Conservation (phyloP, 441 rosid species). For the Gossypium lobatum region DNA sequence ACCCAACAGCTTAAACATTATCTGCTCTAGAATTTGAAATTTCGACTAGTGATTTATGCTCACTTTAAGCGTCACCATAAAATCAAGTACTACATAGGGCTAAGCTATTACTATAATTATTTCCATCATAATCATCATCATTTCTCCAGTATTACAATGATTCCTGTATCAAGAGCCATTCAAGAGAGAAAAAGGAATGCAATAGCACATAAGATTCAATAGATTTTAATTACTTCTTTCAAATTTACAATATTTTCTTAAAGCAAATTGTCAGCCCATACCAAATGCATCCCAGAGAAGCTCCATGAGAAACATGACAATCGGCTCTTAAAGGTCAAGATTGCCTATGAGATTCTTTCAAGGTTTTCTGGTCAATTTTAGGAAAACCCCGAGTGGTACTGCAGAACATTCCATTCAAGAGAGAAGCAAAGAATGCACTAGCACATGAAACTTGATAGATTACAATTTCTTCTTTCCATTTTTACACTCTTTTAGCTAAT, state of each 20-base stretch:
- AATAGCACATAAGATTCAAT: neutral
- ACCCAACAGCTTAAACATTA: neutral
- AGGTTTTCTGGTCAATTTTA: neutral
- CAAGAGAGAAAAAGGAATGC: neutral
- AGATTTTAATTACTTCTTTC: neutral
- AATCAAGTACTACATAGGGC: neutral
- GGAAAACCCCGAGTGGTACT: neutral
- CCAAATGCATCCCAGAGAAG: neutral
- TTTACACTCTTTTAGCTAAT: neutral
- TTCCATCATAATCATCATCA: neutral
- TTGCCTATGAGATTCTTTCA: too few relatives aligned
- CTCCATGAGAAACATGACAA: too few relatives aligned
- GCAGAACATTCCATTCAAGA: neutral
- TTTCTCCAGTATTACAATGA: neutral
- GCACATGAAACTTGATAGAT: neutral
- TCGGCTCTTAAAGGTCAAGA: too few relatives aligned
- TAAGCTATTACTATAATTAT: neutral
- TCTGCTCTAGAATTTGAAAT: neutral
- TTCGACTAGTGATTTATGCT: neutral
- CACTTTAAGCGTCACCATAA: neutral
- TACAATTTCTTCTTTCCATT: neutral
- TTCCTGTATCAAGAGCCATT: neutral
- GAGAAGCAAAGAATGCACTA: neutral
- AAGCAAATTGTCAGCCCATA: neutral
- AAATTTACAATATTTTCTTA: neutral